These are phyloP conservation scores for Parietaria judaica DNA, from an alignment of 306 rosid genomes.

Conservation along the genomic window DNA sequence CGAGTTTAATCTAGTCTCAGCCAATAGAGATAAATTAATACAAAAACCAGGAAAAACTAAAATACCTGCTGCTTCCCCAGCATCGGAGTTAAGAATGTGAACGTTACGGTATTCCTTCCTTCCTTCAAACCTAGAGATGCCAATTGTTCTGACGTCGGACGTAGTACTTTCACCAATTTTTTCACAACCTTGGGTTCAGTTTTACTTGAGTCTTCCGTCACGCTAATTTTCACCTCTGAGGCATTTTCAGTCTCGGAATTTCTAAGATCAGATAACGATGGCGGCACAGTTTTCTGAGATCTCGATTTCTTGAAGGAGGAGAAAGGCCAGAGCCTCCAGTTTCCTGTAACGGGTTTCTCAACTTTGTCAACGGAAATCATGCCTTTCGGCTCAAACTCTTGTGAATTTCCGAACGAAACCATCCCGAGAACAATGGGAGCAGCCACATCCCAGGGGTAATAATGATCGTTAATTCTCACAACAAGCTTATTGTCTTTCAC, in stretches of 20 bases:
- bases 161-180: constrained; percentile 36
- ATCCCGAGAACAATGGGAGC: constrained; percentile 25
- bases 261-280: constrained; percentile 26
- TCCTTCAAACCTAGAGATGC: constrained; percentile 84
- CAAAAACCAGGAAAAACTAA: background rate
- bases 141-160: constrained; percentile 84
- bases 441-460: constrained; percentile 29
- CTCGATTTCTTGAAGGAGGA: constrained; percentile 38
- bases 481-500: constrained; percentile 25
- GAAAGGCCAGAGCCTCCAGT: constrained; percentile 89
- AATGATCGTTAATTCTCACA: constrained; percentile 21
- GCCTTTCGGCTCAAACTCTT: constrained; percentile 23
- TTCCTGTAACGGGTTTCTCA: constrained; percentile 56
- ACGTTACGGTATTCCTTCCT: constrained; percentile 69
- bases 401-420: constrained; percentile 25
- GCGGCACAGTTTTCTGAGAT: constrained; percentile 28
- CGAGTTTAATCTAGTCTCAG: background rate
- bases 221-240: constrained; percentile 28
- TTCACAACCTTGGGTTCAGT: constrained; percentile 28
- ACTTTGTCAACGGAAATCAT: constrained; percentile 31
- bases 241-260: constrained; percentile 28
- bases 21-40: constrained; percentile 2
- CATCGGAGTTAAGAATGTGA: constrained; percentile 71
- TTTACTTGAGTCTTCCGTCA: constrained; percentile 24
- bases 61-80: constrained; percentile 73